These are phyloP conservation scores for Ogataea nitratoaversa DNA, from an alignment of 805 yeast species.

Conservation along the genomic window DNA sequence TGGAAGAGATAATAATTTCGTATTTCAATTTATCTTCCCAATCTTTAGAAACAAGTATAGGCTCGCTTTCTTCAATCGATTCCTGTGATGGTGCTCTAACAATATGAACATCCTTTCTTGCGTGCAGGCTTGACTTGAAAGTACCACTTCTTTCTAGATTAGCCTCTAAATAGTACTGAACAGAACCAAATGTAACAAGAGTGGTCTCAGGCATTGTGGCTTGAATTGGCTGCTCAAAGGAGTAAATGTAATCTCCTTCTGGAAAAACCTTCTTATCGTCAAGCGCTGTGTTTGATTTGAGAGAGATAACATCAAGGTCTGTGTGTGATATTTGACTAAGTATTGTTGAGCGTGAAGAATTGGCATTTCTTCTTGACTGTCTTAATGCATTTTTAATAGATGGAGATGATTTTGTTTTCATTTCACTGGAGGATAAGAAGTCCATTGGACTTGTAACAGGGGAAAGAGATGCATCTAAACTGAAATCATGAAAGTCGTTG, in stretches of 20 bases:
- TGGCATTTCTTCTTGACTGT: constrained; percentile 16
- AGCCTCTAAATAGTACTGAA: constrained; percentile 66
- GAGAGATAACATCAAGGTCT: constrained; percentile 18
- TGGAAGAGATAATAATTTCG: constrained; percentile 88
- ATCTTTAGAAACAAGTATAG: constrained; percentile 81
- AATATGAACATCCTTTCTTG: constrained; percentile 57
- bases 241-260: constrained; percentile 90
- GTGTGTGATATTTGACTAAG: constrained; percentile 13
- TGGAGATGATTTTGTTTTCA: constrained; percentile 24
- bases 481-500: constrained; percentile 34
- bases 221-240: constrained; percentile 85
- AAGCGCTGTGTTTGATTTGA: constrained; percentile 18
- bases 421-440: constrained; percentile 6
- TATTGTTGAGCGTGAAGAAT: constrained; percentile 17
- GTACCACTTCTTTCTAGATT: constrained; percentile 74
- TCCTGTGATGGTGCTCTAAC: constrained; percentile 75
- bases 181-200: constrained; percentile 76
- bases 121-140: constrained; percentile 71
- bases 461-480: constrained; percentile 30
- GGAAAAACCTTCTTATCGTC: constrained; percentile 43
- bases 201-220: constrained; percentile 79
- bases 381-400: constrained; percentile 25
- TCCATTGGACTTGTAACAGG: constrained; percentile 27
- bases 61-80: constrained; percentile 86
- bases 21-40: constrained; percentile 93